A percentile compares a stretch with the other conserved stretches of the same genome.
Evolutionary conservation across 2,329 filamentous ascomycete genomes (phyloP).

Genomic region (Escovopsis sp.): DNA sequence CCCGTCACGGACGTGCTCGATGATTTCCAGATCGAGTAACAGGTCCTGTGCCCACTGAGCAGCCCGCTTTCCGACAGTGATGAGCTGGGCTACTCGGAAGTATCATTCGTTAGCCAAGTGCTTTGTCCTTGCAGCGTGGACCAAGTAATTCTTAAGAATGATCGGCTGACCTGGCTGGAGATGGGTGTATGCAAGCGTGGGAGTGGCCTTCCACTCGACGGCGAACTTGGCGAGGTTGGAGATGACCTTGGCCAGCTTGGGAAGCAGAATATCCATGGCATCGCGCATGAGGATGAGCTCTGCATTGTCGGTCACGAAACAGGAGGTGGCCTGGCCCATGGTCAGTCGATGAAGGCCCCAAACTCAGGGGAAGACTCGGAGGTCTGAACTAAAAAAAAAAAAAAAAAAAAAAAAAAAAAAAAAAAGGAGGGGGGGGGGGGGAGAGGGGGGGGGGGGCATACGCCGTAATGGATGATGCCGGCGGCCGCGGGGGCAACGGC

Average conservation of each 20-base stretch:
- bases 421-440: not conserved
- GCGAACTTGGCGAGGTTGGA: slow-evolving; percentile 61
- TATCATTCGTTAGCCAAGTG: not conserved
- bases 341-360: not conserved
- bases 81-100: slow-evolving; percentile 12
- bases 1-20: slow-evolving; percentile 53
- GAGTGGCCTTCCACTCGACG: slow-evolving; percentile 53
- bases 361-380: not conserved
- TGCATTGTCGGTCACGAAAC: slow-evolving; percentile 57
- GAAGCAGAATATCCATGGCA: slow-evolving; percentile 59
- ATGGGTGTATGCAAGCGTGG: slow-evolving; percentile 66
- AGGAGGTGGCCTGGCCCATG: slow-evolving; percentile 20
- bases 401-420: too few species aligned
- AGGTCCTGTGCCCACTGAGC: slow-evolving; percentile 56
- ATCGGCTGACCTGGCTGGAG: slow-evolving; percentile 27
- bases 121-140: slow-evolving; percentile 6
- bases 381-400: not conserved
- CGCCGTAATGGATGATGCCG: slow-evolving; percentile 66
- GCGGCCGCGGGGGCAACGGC: slow-evolving; percentile 59
- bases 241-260: slow-evolving; percentile 68
- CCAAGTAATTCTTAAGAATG: slow-evolving; percentile 3
- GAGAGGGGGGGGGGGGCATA: not conserved
- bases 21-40: slow-evolving; percentile 54
- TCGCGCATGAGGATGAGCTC: slow-evolving; percentile 54
- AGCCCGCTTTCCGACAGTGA: slow-evolving; percentile 48